Conservation (phyloP, 2,329 filamentous ascomycete genomes). For the Colletotrichum kahawae region DNA sequence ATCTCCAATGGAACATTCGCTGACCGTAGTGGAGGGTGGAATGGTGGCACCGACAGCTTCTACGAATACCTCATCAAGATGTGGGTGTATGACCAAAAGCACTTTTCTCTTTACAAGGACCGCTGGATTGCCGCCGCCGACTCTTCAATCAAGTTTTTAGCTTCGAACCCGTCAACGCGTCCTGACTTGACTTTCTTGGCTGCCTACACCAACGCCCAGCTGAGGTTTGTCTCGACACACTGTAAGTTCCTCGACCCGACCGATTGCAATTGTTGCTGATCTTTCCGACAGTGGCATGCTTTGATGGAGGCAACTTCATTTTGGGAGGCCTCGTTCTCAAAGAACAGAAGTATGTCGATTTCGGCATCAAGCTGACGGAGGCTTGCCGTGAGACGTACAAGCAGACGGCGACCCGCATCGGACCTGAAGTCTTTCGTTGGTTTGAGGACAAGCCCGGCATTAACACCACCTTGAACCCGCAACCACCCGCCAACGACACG, state of each 20-base stretch:
- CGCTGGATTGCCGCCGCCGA: conserved; percentile 79
- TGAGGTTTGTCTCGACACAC: conserved; percentile 53
- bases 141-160: conserved; percentile 74
- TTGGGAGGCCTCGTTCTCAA: conserved; percentile 76
- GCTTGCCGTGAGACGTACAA: conserved; percentile 78
- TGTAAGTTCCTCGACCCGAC: conserved; percentile 38
- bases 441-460: conserved; percentile 42
- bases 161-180: conserved; percentile 65
- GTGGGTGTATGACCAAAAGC: conserved; percentile 76
- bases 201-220: conserved; percentile 52
- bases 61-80: conserved; percentile 95
- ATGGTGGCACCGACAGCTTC: conserved; percentile 77
- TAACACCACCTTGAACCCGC: conserved; percentile 43
- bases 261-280: conserved; percentile 25
- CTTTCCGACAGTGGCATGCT: conserved; percentile 71
- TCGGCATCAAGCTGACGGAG: conserved; percentile 74
- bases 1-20: conserved; percentile 70
- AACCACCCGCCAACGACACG: conserved; percentile 47
- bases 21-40: conserved; percentile 75
- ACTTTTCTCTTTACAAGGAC: conserved; percentile 71
- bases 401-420: conserved; percentile 72
- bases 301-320: conserved; percentile 85
- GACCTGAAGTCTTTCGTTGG: conserved; percentile 76
- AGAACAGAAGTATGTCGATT: conserved; percentile 70
- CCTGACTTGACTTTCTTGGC: conserved; percentile 74